A percentile compares a stretch with the other conserved stretches of the same genome.
These are phyloP conservation scores for Trametes gibbosa DNA, from an alignment of 768 basidiomycete genomes.

Conservation along the genomic window DNA sequence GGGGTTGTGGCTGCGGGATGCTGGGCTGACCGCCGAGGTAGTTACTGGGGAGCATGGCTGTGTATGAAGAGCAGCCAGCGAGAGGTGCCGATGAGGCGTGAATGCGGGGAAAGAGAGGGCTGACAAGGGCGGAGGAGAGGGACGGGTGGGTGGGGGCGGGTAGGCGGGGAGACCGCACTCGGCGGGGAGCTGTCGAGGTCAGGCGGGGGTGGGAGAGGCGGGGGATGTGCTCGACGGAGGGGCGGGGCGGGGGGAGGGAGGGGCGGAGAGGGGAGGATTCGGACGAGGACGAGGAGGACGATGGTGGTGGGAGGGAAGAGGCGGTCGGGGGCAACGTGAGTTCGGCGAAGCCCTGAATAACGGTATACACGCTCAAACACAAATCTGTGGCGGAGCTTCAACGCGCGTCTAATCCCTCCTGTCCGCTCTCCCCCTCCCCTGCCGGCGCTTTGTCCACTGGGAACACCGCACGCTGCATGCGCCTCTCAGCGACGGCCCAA, in stretches of 20 bases:
- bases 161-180: constrained; percentile 14
- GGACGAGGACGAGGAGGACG: constrained; percentile 23
- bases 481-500: too few relatives aligned
- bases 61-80: constrained; percentile 53
- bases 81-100: constrained; percentile 31
- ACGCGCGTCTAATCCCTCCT: constrained; percentile 7
- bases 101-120: constrained; percentile 20
- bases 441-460: neutral
- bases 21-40: constrained; percentile 48
- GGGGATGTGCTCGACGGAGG: constrained; percentile 18
- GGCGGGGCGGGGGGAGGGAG: constrained; percentile 23
- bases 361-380: constrained; percentile 26
- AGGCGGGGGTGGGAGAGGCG: constrained; percentile 24
- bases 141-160: constrained; percentile 18
- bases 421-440: neutral
- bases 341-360: constrained; percentile 23
- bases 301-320: constrained; percentile 27
- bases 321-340: constrained; percentile 24
- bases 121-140: neutral
- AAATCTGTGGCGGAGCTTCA: constrained; percentile 24
- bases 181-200: constrained; percentile 8
- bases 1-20: constrained; percentile 42
- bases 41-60: constrained; percentile 46
- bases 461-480: neutral
- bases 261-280: constrained; percentile 21